These are phyloP conservation scores for Gossypium bickii DNA, from an alignment of 345 rosid species.

Conservation along the genomic window DNA sequence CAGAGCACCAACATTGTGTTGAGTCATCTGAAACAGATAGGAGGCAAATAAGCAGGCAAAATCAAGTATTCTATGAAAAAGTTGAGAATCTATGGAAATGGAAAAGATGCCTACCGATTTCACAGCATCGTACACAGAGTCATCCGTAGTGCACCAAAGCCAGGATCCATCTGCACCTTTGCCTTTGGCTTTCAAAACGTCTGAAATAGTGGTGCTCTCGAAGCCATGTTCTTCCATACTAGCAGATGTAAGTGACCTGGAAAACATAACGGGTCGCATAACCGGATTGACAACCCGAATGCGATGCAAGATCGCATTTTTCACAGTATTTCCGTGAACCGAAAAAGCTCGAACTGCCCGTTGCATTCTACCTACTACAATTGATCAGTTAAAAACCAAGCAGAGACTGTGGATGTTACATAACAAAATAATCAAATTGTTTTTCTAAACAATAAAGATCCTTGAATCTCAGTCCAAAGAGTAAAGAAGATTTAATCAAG, in stretches of 20 bases:
- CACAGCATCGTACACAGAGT: conserved; percentile 86
- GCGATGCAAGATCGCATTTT: conserved; percentile 47
- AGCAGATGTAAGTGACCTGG: conserved; percentile 55
- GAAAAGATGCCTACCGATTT: conserved; percentile 58
- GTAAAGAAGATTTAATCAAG: not conserved
- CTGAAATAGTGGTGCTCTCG: conserved; percentile 83
- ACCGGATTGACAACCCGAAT: conserved; percentile 58
- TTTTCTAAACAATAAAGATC: not conserved
- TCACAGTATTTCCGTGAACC: conserved; percentile 50
- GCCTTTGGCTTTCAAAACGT: conserved; percentile 73
- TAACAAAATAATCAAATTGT: not conserved
- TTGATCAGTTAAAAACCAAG: not conserved
- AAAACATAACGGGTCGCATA: conserved; percentile 38
- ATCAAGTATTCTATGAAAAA: not conserved
- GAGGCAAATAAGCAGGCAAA: not conserved
- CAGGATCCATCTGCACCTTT: conserved; percentile 95
- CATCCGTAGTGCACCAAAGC: conserved; percentile 98
- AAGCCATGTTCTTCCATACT: conserved; percentile 90
- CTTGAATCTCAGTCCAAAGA: not conserved
- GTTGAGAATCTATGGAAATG: not conserved
- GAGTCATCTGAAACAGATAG: conserved; percentile 69
- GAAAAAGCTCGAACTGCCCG: conserved; percentile 41
- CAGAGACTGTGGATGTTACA: not conserved
- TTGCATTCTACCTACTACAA: conserved; percentile 53
- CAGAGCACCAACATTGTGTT: conserved; percentile 94